phyloP scores from a whole-genome alignment of 768 basidiomycete species.

The Russula virescens region DNA sequence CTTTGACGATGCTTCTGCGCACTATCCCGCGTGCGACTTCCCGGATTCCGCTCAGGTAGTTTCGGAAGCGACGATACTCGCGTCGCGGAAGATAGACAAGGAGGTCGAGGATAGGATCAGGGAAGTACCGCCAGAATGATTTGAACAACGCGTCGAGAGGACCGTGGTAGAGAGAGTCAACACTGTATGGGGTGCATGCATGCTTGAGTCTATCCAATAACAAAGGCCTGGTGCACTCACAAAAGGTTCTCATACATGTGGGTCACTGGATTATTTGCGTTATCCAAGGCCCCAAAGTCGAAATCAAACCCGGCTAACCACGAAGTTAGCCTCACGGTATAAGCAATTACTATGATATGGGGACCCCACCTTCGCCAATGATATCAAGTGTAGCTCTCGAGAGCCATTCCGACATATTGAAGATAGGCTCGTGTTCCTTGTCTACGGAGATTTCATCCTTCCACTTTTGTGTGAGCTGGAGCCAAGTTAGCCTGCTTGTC shows the following conservation, averaged over 20 bases:
- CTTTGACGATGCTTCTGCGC: conserved; percentile 26
- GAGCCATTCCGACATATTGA: conserved; percentile 27
- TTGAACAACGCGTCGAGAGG: conserved; percentile 25
- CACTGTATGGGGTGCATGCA: conserved; percentile 17
- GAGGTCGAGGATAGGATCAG: conserved; percentile 26
- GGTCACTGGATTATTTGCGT: conserved; percentile 12
- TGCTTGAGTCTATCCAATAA: not conserved
- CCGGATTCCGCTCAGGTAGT: conserved; percentile 27
- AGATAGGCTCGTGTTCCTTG: conserved; percentile 5
- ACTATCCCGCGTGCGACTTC: conserved; percentile 27
- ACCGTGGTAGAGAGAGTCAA: conserved; percentile 25
- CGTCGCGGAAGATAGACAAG: conserved; percentile 30
- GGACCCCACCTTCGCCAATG: conserved; percentile 28
- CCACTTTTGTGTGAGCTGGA: conserved; percentile 27
- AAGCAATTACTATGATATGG: not conserved
- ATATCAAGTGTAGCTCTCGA: conserved; percentile 28
- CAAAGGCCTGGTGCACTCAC: not conserved
- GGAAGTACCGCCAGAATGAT: conserved; percentile 30
- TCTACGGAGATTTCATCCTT: conserved; percentile 25
- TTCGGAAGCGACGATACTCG: conserved; percentile 30
- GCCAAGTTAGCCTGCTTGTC: conserved; percentile 2
- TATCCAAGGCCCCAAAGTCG: conserved; percentile 15
- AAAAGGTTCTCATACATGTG: conserved; percentile 14
- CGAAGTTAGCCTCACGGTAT: not conserved
- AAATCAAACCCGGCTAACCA: conserved; percentile 14